Conservation (phyloP, 306 rosid species). For the Ziziphus jujuba region DNA sequence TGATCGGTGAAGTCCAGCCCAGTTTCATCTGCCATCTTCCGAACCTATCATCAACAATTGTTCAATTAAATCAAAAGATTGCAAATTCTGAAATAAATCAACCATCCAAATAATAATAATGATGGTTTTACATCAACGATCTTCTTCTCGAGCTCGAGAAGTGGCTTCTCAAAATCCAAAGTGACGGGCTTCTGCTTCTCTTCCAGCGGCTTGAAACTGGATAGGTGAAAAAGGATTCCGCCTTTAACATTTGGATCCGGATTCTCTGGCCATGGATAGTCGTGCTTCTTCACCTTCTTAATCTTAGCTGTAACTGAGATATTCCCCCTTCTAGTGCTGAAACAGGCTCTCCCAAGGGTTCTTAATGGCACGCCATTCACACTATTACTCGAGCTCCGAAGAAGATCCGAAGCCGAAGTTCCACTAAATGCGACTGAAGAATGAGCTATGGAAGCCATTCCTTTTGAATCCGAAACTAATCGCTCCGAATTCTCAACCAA, state of each 20-base stretch:
- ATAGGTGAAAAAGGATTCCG: slow-evolving; percentile 66
- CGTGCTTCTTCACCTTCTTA: slow-evolving; percentile 73
- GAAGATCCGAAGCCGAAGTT: slow-evolving; percentile 73
- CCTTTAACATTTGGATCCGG: slow-evolving; percentile 89
- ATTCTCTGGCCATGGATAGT: slow-evolving; percentile 84
- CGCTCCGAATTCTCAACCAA: slow-evolving; percentile 32
- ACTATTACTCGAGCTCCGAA: slow-evolving; percentile 74
- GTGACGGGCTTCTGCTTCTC: slow-evolving; percentile 74
- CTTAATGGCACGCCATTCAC: slow-evolving; percentile 67
- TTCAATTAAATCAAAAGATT: slow-evolving; percentile 12
- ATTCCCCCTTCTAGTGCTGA: slow-evolving; percentile 52
- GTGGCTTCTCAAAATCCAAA: slow-evolving; percentile 82
- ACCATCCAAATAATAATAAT: slow-evolving; percentile 5
- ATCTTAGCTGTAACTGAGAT: slow-evolving; percentile 58
- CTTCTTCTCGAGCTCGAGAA: slow-evolving; percentile 76
- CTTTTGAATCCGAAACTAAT: slow-evolving; percentile 21
- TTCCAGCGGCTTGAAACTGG: slow-evolving; percentile 75
- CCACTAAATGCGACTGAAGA: slow-evolving; percentile 49
- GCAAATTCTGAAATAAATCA: slow-evolving; percentile 12
- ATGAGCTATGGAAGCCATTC: slow-evolving; percentile 71
- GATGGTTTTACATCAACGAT: slow-evolving; percentile 59
- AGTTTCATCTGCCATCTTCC: slow-evolving; percentile 83
- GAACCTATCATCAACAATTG: slow-evolving; percentile 48
- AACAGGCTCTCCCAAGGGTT: slow-evolving; percentile 53
- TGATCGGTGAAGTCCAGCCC: slow-evolving; percentile 92